phyloP scores from a whole-genome alignment of 495 filamentous ascomycete species.

The Hypoxylon crocopeplum region DNA sequence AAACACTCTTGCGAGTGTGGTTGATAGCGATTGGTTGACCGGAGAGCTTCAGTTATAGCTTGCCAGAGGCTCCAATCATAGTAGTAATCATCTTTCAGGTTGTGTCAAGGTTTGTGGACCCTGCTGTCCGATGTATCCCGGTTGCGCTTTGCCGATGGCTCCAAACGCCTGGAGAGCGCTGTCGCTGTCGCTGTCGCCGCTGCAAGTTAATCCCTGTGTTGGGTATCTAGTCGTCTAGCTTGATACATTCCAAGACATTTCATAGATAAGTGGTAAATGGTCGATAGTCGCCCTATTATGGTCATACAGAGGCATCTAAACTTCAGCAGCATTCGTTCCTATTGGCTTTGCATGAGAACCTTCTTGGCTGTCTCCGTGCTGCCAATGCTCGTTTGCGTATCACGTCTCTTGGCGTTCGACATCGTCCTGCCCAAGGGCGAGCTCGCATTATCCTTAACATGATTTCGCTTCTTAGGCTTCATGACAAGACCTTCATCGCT shows the following conservation, averaged over 20 bases:
- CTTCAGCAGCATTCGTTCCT: background rate
- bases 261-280: background rate
- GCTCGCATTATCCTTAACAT: slow-evolving; percentile 31
- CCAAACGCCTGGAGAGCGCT: too few species aligned
- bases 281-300: background rate
- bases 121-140: too few species aligned
- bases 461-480: slow-evolving; percentile 42
- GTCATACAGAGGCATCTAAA: background rate
- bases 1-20: background rate
- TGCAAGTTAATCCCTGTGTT: too few species aligned
- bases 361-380: slow-evolving; percentile 66
- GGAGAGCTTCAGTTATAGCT: background rate
- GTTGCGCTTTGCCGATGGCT: too few species aligned
- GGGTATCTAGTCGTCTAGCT: too few species aligned
- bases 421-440: slow-evolving; percentile 42
- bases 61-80: background rate
- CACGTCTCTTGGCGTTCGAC: slow-evolving; percentile 48
- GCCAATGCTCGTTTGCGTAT: slow-evolving; percentile 59
- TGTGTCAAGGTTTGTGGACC: too few species aligned
- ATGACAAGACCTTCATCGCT: slow-evolving; percentile 62
- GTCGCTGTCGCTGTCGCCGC: too few species aligned
- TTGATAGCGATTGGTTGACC: background rate
- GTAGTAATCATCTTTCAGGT: background rate
- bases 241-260: background rate
- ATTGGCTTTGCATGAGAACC: slow-evolving; percentile 43